Evolutionary conservation across 805 yeast genomes (phyloP).

Genomic region (Pichia kluyveri): DNA sequence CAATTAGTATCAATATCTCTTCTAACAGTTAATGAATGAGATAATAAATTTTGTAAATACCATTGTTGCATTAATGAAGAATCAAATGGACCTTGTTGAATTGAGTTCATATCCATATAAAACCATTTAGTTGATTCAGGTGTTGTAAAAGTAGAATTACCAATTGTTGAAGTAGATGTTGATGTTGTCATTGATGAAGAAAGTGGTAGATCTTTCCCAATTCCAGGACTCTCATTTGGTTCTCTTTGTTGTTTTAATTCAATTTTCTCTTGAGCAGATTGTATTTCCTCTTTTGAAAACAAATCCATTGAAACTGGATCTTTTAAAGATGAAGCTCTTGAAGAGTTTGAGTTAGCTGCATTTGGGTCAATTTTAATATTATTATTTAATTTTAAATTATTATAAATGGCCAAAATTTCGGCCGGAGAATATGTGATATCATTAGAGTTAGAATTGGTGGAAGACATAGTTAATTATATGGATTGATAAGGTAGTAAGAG

Average conservation of each 20-base stretch:
- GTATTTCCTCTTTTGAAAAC: background rate
- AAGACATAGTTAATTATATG: background rate
- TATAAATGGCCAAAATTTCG: slow-evolving; percentile 1
- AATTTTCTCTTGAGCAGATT: background rate
- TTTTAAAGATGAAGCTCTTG: slow-evolving; percentile 1
- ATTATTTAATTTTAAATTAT: background rate
- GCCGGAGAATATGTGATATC: background rate
- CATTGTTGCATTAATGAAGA: slow-evolving; percentile 73
- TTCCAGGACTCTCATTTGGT: too few relatives aligned
- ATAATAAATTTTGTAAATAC: slow-evolving; percentile 55
- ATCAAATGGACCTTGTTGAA: slow-evolving; percentile 74
- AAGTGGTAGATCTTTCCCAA: too few relatives aligned
- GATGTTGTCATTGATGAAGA: background rate
- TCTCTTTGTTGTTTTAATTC: background rate
- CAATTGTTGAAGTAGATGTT: too few relatives aligned
- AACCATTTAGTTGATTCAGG: slow-evolving; percentile 37
- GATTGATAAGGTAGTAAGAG: background rate
- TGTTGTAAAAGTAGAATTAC: background rate
- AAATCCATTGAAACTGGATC: slow-evolving; percentile 2
- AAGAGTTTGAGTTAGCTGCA: slow-evolving; percentile 3
- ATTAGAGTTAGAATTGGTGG: background rate
- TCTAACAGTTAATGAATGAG: slow-evolving; percentile 44
- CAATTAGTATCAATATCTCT: slow-evolving; percentile 47
- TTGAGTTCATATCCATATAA: slow-evolving; percentile 62
- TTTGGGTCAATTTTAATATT: background rate